These are phyloP conservation scores for Aspergillus terreus DNA, from an alignment of 2,329 filamentous ascomycete species.

Conservation along the genomic window DNA sequence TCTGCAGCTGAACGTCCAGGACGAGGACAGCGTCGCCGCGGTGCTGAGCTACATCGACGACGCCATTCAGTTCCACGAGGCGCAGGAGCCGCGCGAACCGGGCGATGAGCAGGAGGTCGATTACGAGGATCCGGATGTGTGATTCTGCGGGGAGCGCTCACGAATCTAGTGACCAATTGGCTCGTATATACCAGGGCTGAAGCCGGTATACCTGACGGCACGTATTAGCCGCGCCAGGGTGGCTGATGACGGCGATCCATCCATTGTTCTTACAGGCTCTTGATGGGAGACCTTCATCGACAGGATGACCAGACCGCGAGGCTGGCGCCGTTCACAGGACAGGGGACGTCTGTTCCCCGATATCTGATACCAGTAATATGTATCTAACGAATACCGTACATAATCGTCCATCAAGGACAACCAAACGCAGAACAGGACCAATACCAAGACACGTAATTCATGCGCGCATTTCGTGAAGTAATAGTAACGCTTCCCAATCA, in stretches of 20 bases:
- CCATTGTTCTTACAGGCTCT: no score
- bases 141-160: neutral
- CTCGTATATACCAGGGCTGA: neutral
- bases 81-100: constrained; percentile 84
- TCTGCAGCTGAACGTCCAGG: constrained; percentile 79
- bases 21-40: constrained; percentile 83
- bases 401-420: neutral
- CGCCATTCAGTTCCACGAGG: constrained; percentile 88
- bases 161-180: no score
- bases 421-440: neutral
- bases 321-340: no score
- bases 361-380: no score
- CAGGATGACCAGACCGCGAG: no score
- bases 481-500: no score
- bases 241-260: no score
- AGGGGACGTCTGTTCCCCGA: no score
- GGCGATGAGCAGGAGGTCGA: constrained; percentile 59
- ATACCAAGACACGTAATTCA: neutral
- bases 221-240: neutral
- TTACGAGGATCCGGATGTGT: constrained; percentile 39
- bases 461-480: no score
- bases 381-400: no score
- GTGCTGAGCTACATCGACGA: constrained; percentile 92
- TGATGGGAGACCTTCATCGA: no score
- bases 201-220: neutral